Percentiles rank a stretch among this genome's conserved stretches.
Evolutionary conservation across 371 early-diverging fungal species (phyloP).

Genomic region (Syncephalastrum racemosum): DNA sequence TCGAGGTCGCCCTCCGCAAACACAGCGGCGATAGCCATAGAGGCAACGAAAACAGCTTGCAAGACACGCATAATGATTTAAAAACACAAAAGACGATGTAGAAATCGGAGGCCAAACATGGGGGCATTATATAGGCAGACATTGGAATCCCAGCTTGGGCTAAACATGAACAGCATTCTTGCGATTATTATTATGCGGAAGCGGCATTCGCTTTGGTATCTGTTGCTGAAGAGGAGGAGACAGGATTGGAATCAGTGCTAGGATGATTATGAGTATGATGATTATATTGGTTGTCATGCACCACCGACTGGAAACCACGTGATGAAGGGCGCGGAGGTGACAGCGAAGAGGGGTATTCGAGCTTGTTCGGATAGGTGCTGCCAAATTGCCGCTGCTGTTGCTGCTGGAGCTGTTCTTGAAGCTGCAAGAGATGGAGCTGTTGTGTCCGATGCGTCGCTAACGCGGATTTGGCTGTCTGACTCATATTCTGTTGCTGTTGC

Average conservation of each 20-base stretch:
- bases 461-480: slow-evolving; percentile 5
- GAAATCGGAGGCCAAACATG: too few relatives aligned
- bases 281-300: slow-evolving; percentile 14
- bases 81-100: background rate
- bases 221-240: slow-evolving; percentile 1
- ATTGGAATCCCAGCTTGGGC: slow-evolving; percentile 3
- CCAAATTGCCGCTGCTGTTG: slow-evolving; percentile 11
- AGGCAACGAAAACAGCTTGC: background rate
- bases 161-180: too few relatives aligned
- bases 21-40: background rate
- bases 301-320: slow-evolving; percentile 10
- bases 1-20: background rate
- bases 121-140: too few relatives aligned
- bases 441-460: slow-evolving; percentile 22
- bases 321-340: background rate
- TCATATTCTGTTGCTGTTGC: background rate
- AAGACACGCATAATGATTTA: slow-evolving; percentile 3
- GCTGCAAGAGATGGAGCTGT: slow-evolving; percentile 17
- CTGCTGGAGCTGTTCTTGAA: slow-evolving; percentile 18
- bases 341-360: background rate
- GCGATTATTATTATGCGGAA: too few relatives aligned
- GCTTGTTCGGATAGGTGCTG: background rate
- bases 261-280: slow-evolving; percentile 8
- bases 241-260: background rate
- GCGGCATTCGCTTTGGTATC: too few relatives aligned